A percentile compares a stretch with the other conserved stretches of the same genome.
phyloP scores from a whole-genome alignment of 495 filamentous ascomycete species.

The Aspergillus carlsbadensis region DNA sequence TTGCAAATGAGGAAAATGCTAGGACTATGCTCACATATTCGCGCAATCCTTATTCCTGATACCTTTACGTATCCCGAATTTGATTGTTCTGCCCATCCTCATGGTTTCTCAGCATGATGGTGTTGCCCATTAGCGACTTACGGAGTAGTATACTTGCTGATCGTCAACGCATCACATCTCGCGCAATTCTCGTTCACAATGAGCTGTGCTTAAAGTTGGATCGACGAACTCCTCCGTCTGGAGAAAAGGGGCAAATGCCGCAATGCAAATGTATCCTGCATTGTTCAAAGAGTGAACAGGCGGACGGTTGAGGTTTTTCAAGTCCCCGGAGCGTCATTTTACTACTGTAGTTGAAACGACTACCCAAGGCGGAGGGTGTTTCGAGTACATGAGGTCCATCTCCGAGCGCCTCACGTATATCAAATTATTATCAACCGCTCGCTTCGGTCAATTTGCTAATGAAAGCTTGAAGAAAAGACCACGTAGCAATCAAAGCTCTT shows the following conservation, averaged over 20 bases:
- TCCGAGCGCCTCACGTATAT: conserved; percentile 2
- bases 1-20: too few species aligned
- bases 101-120: too few species aligned
- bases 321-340: neutral
- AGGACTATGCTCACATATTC: too few species aligned
- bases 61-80: too few species aligned
- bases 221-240: neutral
- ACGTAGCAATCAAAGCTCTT: neutral
- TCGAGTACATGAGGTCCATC: neutral
- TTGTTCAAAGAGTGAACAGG: neutral
- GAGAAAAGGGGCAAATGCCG: conserved; percentile 7
- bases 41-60: too few species aligned
- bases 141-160: neutral
- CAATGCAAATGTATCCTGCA: neutral
- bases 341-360: conserved; percentile 8
- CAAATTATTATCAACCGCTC: neutral
- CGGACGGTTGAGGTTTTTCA: neutral
- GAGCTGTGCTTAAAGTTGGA: conserved; percentile 4
- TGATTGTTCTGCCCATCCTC: too few species aligned
- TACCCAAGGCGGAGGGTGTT: neutral
- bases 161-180: neutral
- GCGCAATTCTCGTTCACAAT: conserved; percentile 1
- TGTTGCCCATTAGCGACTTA: too few species aligned
- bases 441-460: neutral
- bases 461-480: neutral